A percentile compares a stretch with the other conserved stretches of the same genome.
phyloP scores from a whole-genome alignment of 106 monocot genomes.

The Dactylorhiza incarnata region DNA sequence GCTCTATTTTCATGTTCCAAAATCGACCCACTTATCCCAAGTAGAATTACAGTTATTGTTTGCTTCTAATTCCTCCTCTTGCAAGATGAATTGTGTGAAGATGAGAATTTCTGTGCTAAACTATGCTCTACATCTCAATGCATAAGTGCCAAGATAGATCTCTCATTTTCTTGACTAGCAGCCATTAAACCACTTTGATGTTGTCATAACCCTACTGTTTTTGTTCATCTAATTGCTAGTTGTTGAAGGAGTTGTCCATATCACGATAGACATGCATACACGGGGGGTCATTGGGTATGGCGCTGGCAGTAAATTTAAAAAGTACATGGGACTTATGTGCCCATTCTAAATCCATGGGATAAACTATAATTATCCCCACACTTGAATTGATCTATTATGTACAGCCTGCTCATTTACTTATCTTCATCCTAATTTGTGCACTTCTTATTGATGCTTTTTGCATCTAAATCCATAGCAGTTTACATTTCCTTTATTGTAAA shows the following conservation, averaged over 20 bases:
- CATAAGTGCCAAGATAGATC: neutral
- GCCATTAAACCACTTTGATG: neutral
- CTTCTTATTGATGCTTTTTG: neutral
- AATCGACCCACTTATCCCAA: neutral
- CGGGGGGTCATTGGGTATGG: too few species aligned
- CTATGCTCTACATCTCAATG: neutral
- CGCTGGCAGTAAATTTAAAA: too few species aligned
- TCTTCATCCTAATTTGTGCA: neutral
- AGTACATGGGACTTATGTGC: neutral
- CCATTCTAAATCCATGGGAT: neutral
- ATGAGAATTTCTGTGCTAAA: neutral
- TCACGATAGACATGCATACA: too few species aligned
- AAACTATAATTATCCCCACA: neutral
- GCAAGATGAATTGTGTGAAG: neutral
- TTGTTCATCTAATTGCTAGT: neutral
- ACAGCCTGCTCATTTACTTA: neutral
- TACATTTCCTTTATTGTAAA: neutral
- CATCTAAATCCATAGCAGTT: neutral
- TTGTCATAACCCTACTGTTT: neutral
- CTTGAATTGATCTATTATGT: neutral
- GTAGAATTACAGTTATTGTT: too few species aligned
- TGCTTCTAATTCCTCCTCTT: neutral
- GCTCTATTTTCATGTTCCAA: too few species aligned
- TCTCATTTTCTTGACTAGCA: neutral
- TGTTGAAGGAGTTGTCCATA: neutral